Base-by-base conservation (phyloP, 352 stramenopile species). In the Globisporangium iwayamae region DNA sequence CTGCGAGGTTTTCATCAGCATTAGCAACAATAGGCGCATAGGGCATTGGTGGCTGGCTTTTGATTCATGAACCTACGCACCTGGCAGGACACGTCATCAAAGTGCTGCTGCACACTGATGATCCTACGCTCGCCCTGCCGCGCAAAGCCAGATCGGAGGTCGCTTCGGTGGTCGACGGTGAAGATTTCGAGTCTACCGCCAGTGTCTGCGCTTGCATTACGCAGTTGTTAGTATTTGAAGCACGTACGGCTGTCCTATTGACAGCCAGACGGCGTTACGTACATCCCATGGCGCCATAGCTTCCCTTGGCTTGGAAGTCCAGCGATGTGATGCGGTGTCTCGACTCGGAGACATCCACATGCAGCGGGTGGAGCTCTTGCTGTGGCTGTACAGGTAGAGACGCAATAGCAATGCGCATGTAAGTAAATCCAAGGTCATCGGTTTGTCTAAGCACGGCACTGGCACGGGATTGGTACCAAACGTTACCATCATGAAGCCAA, bases 231-330 rank as follows among this genome's bases (percentile, higher is more conserved):
- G n/a, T n/a, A n/a, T n/a, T n/a, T n/a, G n/a, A n/a, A n/a, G n/a
- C n/a, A n/a, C n/a, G n/a, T n/a, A n/a, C n/a, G n/a, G n/a, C n/a
- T n/a, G n/a, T 30, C 18, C 16, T 36, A 53, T 10, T 32, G 32
- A 39, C n/a, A 38, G 0, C 39, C 10, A 28, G 22, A 41, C 38
- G 22, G 22, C 50, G 10, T 51, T 25, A 14, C 8, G 55, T 58
- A 85, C 76, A 69, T 20, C 67, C 68, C 22, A 81, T 64, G n/a
- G 76, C 76, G 10, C 67, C 74, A n/a, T 77, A 55, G 63, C 72
- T 69, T 34, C 48, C 73, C 10, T 51, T 34, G 25, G 59, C 46
- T 61, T 76, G 70, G 14, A 85, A 60, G 16, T 68, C 71, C 3
- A 81, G 50, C n/a, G 69, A 64, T 22, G 70, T 82, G n/a, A 79